phyloP scores from a whole-genome alignment of 257 asterid genomes.

The Osmanthus fragrans region DNA sequence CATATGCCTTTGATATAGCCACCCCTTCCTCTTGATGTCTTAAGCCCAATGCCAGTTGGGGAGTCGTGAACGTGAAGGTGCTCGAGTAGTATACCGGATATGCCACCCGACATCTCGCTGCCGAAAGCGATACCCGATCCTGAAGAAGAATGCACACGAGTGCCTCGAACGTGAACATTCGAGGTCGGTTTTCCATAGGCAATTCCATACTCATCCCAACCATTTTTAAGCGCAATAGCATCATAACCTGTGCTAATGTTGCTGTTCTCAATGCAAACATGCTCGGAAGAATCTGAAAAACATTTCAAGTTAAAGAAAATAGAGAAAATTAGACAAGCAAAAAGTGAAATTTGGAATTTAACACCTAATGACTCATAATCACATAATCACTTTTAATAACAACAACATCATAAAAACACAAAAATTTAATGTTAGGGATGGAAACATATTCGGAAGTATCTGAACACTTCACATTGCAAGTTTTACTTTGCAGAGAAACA shows the following conservation, averaged over 20 bases:
- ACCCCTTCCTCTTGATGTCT: conserved; percentile 81
- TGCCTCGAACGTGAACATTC: conserved; percentile 55
- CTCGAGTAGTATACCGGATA: conserved; percentile 65
- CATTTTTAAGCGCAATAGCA: conserved; percentile 79
- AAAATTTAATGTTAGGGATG: background rate
- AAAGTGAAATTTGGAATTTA: background rate
- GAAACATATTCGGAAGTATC: conserved; percentile 35
- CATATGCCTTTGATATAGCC: conserved; percentile 62
- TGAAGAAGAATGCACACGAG: conserved; percentile 50
- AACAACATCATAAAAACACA: background rate
- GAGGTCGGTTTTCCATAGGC: conserved; percentile 60
- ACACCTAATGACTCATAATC: background rate
- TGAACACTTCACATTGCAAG: conserved; percentile 25
- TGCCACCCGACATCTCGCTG: conserved; percentile 99
- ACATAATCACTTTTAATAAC: background rate
- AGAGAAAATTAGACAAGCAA: background rate
- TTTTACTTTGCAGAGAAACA: background rate
- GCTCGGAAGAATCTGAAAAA: conserved; percentile 77
- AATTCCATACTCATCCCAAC: conserved; percentile 98
- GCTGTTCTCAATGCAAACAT: conserved; percentile 86
- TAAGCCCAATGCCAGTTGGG: conserved; percentile 53
- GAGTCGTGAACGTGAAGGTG: conserved; percentile 53
- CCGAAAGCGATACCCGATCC: conserved; percentile 87
- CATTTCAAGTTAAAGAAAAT: background rate
- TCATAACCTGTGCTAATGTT: conserved; percentile 83